Conservation (phyloP, 23 red algal genomes). For the Agarophyton chilense region DNA sequence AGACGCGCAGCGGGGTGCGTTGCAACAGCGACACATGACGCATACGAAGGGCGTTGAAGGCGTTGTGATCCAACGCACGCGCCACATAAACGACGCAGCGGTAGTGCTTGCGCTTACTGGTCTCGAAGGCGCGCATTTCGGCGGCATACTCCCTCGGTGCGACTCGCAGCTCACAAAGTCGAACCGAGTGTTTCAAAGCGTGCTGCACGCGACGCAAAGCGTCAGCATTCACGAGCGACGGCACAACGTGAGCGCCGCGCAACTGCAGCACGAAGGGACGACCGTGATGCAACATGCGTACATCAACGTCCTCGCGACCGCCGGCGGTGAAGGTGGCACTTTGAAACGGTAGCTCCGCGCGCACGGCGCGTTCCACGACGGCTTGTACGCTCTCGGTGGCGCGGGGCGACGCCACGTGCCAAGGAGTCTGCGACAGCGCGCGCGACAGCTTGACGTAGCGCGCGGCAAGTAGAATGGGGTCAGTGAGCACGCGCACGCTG, state of each 20-base stretch:
- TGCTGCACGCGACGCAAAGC: not conserved
- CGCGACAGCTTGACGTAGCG: conserved; percentile 86
- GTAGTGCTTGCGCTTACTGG: conserved; percentile 82
- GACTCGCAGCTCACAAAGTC: conserved; percentile 6
- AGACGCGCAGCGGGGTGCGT: conserved; percentile 76
- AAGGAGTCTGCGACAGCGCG: conserved; percentile 85
- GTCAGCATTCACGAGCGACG: not conserved
- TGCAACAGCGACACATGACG: conserved; percentile 34
- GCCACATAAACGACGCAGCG: conserved; percentile 75
- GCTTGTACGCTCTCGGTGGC: conserved; percentile 32
- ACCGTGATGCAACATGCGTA: conserved; percentile 85
- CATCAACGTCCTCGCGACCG: conserved; percentile 91
- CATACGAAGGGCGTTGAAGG: not conserved
- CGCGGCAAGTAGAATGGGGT: conserved; percentile 65
- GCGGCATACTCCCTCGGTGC: not conserved
- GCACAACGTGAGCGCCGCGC: conserved; percentile 1
- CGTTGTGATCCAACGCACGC: not conserved
- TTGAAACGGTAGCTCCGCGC: not conserved
- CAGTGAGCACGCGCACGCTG: conserved; percentile 6
- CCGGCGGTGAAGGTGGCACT: conserved; percentile 78
- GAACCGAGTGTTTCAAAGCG: not conserved
- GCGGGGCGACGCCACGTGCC: conserved; percentile 23
- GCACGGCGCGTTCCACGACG: not conserved
- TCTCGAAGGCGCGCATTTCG: conserved; percentile 58
- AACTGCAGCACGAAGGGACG: conserved; percentile 84